phyloP scores from a whole-genome alignment of 2,329 filamentous ascomycete genomes.

The Talaromyces amestolkiae region DNA sequence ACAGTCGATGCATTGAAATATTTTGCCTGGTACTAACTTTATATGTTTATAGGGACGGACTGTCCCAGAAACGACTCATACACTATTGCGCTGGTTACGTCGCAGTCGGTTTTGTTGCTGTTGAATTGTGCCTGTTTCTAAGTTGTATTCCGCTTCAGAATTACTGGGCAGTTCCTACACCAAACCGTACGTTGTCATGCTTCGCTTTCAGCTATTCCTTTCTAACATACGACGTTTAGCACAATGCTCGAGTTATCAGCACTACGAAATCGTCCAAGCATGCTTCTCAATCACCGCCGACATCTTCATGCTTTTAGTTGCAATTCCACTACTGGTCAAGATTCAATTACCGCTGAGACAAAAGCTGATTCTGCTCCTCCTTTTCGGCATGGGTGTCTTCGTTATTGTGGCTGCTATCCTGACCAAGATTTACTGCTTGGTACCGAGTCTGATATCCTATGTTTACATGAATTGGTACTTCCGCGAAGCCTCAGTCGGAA shows the following conservation, averaged over 20 bases:
- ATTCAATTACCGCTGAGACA: conserved; percentile 42
- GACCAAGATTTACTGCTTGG: conserved; percentile 50
- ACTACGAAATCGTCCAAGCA: conserved; percentile 47
- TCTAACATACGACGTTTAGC: conserved; percentile 21
- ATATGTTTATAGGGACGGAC: conserved; percentile 26
- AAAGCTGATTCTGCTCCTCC: conserved; percentile 42
- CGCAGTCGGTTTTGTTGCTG: conserved; percentile 46
- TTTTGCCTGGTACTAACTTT: conserved; percentile 1
- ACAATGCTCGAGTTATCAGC: conserved; percentile 46
- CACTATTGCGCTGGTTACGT: conserved; percentile 45
- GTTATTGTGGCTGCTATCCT: conserved; percentile 51
- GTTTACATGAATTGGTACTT: conserved; percentile 51
- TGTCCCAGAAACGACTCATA: conserved; percentile 37
- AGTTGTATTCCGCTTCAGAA: conserved; percentile 51
- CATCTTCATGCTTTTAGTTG: conserved; percentile 43
- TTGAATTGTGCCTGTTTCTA: conserved; percentile 52
- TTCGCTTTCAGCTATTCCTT: neutral
- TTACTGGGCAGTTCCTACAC: conserved; percentile 53
- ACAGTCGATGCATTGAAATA: neutral
- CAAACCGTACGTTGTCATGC: conserved; percentile 29
- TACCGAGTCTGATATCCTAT: conserved; percentile 41
- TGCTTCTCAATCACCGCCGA: conserved; percentile 48
- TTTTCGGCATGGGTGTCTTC: conserved; percentile 48
- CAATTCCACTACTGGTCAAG: conserved; percentile 43
- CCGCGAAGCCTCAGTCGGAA: conserved; percentile 45